Percentiles rank a stretch among this genome's conserved stretches.
These are phyloP conservation scores for Citrullus colocynthis DNA, from an alignment of 306 rosid species.

Conservation along the genomic window DNA sequence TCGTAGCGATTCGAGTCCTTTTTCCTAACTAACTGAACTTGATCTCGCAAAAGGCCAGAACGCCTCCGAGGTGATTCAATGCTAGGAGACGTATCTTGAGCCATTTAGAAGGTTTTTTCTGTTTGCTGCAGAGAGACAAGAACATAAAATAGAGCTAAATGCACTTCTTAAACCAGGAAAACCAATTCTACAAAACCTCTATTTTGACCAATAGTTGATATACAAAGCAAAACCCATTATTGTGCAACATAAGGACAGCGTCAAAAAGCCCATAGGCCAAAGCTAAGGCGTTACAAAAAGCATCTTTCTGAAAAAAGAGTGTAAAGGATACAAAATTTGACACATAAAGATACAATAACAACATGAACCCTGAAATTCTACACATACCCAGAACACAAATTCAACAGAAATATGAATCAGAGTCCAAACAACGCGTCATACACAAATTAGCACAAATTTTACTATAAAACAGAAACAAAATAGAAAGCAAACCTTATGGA, in stretches of 20 bases:
- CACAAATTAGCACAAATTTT: background rate
- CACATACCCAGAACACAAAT: background rate
- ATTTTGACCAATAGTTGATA: background rate
- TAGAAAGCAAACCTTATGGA: conserved; percentile 1
- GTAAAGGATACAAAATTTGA: background rate
- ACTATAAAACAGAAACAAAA: background rate
- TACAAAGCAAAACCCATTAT: background rate
- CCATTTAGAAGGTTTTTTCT: conserved; percentile 35
- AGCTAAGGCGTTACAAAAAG: background rate
- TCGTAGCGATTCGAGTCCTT: conserved; percentile 73
- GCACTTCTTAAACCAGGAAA: background rate
- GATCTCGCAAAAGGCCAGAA: conserved; percentile 69
- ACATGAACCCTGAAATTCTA: background rate
- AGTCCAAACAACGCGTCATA: background rate
- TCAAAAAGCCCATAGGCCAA: background rate
- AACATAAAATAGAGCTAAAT: background rate
- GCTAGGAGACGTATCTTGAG: conserved; percentile 39
- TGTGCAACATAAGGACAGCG: background rate
- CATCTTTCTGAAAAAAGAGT: background rate
- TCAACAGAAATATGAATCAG: background rate
- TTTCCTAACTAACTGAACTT: conserved; percentile 67
- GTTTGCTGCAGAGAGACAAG: background rate
- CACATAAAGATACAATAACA: background rate
- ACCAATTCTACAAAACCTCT: background rate
- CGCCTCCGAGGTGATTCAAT: conserved; percentile 66